These are phyloP conservation scores for Dictyostelium discoideum DNA, from an alignment of 78 protist species.

Conservation along the genomic window dicty_2.7 NC_007089.4:5012501-5013000, in stretches of 20 bases:
- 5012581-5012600: conserved; percentile 82
- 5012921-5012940: conserved; percentile 93
- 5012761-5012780: conserved; percentile 97
- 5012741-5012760: conserved; percentile 99
- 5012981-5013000: neutral
- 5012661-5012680: conserved; percentile 95
- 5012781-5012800: conserved; percentile 99
- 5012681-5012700: conserved; percentile 95
- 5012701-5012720: conserved; percentile 98
- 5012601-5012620: conserved; percentile 63
- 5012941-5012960: neutral
- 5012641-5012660: conserved; percentile 98
- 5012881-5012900: conserved; percentile 99
- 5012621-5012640: conserved; percentile 90
- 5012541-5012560: conserved; percentile 79
- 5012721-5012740: conserved; percentile 98
- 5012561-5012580: conserved; percentile 89
- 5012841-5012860: conserved; percentile 96
- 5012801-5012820: conserved; percentile 97
- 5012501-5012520: conserved; percentile 96
- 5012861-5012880: conserved; percentile 95
- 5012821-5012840: conserved; percentile 97
- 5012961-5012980: too few relatives aligned
- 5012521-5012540: conserved; percentile 96
- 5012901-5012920: conserved; percentile 99